Conservation (phyloP, 805 yeast species). For the Cyberlindnera samutprakarnensis region DNA sequence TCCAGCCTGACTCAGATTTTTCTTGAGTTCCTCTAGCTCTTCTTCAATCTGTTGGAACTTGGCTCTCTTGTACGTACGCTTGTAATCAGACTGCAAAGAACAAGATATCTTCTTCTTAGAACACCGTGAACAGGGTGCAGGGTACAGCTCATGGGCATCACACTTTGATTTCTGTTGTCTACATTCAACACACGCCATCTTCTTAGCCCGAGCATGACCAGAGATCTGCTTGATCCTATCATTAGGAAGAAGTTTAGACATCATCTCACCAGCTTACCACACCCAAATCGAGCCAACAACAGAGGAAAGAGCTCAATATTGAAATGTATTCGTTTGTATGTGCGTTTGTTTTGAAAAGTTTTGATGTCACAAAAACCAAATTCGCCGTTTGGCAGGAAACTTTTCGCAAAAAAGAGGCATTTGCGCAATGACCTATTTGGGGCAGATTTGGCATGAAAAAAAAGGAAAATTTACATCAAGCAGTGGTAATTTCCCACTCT, state of each 20-base stretch:
- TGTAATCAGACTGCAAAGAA: slow-evolving; percentile 70
- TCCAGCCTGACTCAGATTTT: slow-evolving; percentile 33
- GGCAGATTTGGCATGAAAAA: no score
- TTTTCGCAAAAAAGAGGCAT: no score
- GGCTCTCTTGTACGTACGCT: slow-evolving; percentile 85
- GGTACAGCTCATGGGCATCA: slow-evolving; percentile 72
- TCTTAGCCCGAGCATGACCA: slow-evolving; percentile 27
- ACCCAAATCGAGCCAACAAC: no score
- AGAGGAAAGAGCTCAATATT: no score
- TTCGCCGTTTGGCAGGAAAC: no score
- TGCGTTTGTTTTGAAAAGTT: neutral
- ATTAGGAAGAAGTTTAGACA: neutral
- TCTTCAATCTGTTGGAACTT: slow-evolving; percentile 74
- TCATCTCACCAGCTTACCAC: no score
- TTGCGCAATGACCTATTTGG: no score
- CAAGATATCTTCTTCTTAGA: slow-evolving; percentile 62
- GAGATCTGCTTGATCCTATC: neutral
- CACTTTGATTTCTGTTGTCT: slow-evolving; percentile 92
- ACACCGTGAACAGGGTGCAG: slow-evolving; percentile 81
- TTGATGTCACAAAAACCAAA: slow-evolving; percentile 2
- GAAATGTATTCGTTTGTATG: neutral
- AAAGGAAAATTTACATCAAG: no score
- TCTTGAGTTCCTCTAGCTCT: slow-evolving; percentile 65
- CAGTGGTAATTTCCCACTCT: no score
- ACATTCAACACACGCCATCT: slow-evolving; percentile 91